Conservation (phyloP, 1,284 basidiomycete species). For the Trametes pubescens region DNA sequence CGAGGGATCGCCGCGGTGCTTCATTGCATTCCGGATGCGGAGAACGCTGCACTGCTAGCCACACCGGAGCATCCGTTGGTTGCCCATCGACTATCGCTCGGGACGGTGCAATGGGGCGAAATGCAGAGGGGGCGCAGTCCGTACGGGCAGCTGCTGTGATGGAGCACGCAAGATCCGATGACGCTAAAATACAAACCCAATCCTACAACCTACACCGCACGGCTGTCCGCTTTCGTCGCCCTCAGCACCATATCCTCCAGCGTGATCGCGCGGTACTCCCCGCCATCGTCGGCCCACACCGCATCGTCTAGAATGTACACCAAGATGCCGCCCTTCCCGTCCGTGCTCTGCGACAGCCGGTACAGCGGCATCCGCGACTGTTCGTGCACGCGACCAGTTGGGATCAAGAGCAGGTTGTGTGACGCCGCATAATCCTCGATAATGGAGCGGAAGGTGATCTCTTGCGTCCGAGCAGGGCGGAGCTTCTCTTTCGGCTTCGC, state of each 20-base stretch:
- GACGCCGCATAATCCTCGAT: constrained; percentile 88
- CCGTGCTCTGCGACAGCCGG: constrained; percentile 78
- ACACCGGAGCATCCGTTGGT: not conserved
- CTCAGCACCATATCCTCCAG: constrained; percentile 76
- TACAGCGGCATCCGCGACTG: constrained; percentile 87
- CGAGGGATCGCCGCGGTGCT: not conserved
- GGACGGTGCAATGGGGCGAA: not conserved
- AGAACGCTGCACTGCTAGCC: not conserved
- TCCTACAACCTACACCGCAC: constrained; percentile 16
- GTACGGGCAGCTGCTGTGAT: not conserved
- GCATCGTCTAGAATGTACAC: constrained; percentile 91
- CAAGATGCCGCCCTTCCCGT: constrained; percentile 85
- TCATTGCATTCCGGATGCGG: not conserved
- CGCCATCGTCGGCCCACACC: constrained; percentile 74
- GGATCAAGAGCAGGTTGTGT: constrained; percentile 90
- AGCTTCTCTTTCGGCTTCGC: constrained; percentile 45
- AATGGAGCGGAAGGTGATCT: constrained; percentile 90
- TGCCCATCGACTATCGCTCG: not conserved
- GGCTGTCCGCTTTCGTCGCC: constrained; percentile 49
- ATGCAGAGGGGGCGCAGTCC: not conserved
- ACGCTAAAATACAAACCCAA: constrained; percentile 7
- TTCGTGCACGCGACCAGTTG: constrained; percentile 84
- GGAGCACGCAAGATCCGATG: constrained; percentile 3
- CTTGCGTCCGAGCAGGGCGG: constrained; percentile 60
- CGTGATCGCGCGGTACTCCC: constrained; percentile 66